Evolutionary conservation across 2,329 filamentous ascomycete species (phyloP), one percentile per base, ranked within the genome.

Genomic region (Stagonosporopsis chrysanthemi): DNA sequence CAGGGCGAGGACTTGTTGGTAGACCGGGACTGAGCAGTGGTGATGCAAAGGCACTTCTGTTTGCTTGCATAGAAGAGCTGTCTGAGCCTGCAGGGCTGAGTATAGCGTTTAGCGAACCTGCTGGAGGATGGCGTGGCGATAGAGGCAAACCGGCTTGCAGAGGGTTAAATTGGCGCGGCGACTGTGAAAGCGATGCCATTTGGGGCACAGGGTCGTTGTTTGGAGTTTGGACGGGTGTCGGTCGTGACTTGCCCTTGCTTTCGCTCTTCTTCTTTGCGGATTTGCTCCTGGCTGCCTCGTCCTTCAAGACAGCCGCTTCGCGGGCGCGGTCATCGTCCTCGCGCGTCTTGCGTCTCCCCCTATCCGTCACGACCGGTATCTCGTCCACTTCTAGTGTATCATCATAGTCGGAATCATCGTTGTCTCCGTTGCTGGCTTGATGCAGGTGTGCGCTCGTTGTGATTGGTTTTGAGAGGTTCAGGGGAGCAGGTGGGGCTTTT

Each of bases 281-380:
- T 28, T 86, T 78, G 74, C 90, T 92, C 56, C 89, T 84, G 26
- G 84, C 82, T 69, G 91, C 88, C 12, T 88, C 85, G 67, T 92
- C 88, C 69, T 87, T 83, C 43, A 84, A 73, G 1, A 84, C 86
- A n/a, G 88, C 75, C 14, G 86, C 81, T 71, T 94, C 91, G 44
- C 93, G 86, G 52, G 91, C 85, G 52, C 84, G 83, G 65, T 97
- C 92, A 68, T 97, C 93, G 60, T 97, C 91, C 73, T 94, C 92
- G 49, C 93, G 85, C 2, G 92, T 97, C 75, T 90, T 91, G 66
- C 91, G 84, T 57, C 92, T 86, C 8, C 92, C 94, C 60, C 93
- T 85, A 33, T 86, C 78, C 29, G 86, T 78, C 24, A 83, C 78
- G 6, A 78, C 73, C 0, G 83, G 80, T 46, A 88, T 80, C 61